Conservation (phyloP, 495 filamentous ascomycete species). For the Neurospora tetrasperma region DNA sequence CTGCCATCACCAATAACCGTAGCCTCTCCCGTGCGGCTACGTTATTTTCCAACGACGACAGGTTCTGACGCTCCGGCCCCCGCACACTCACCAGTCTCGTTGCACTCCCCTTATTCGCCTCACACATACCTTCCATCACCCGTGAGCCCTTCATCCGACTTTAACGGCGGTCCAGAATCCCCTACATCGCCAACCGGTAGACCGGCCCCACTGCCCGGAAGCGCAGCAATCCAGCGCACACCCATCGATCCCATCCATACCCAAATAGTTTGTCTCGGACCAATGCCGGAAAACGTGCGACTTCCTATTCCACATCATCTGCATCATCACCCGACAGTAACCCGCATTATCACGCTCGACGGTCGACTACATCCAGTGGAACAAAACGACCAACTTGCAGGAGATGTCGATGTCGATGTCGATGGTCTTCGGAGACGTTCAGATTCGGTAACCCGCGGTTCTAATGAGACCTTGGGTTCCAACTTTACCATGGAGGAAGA, state of each 20-base stretch:
- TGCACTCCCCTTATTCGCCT: constrained; percentile 17
- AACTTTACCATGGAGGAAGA: constrained; percentile 43
- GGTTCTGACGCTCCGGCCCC: constrained; percentile 17
- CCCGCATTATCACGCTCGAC: constrained; percentile 26
- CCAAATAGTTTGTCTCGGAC: constrained; percentile 40
- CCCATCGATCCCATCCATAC: constrained; percentile 34
- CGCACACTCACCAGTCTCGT: constrained; percentile 29
- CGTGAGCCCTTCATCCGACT: constrained; percentile 23
- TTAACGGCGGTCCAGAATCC: constrained; percentile 19
- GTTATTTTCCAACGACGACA: constrained; percentile 1
- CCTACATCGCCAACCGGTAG: constrained; percentile 19
- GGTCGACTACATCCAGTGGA: constrained; percentile 4
- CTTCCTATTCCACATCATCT: constrained; percentile 28
- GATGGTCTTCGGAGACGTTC: constrained; percentile 10
- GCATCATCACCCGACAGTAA: constrained; percentile 23
- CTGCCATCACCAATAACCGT: constrained; percentile 31
- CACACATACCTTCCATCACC: constrained; percentile 24
- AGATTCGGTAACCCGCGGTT: constrained; percentile 15
- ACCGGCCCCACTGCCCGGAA: constrained; percentile 14
- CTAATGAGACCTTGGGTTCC: constrained; percentile 39
- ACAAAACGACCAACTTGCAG: neutral
- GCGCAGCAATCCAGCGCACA: constrained; percentile 31
- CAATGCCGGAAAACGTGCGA: constrained; percentile 38
- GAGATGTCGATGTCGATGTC: neutral
- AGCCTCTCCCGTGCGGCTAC: constrained; percentile 19